phyloP scores from a whole-genome alignment of 2,329 filamentous ascomycete species.

The Nannizziopsis arthrosporioides region DNA sequence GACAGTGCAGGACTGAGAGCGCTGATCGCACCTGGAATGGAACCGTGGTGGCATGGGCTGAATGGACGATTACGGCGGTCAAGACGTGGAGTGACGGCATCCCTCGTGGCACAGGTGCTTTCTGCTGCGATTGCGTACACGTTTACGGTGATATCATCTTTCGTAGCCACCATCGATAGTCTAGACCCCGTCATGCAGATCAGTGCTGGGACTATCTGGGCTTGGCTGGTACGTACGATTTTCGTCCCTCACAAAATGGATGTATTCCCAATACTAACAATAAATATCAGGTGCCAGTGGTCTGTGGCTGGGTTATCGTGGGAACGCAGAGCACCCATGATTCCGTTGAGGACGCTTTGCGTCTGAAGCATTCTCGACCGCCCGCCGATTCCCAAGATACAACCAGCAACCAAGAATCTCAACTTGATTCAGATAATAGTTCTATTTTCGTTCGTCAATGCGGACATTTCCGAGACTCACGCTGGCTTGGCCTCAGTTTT shows the following conservation, averaged over 20 bases:
- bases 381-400: not conserved
- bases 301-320: conserved; percentile 7
- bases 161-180: not conserved
- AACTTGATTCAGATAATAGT: not conserved
- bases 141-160: conserved; percentile 4
- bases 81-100: conserved; percentile 4
- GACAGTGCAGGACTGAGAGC: not conserved
- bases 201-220: conserved; percentile 1
- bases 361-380: not conserved
- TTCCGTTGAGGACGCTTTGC: conserved; percentile 3
- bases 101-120: conserved; percentile 4
- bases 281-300: not conserved
- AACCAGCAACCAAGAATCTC: not conserved
- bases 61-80: conserved; percentile 5
- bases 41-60: conserved; percentile 1
- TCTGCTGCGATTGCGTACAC: conserved; percentile 4
- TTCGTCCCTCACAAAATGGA: not conserved
- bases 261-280: not conserved
- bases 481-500: conserved; percentile 2
- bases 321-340: conserved; percentile 7
- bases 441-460: not conserved
- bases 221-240: not conserved
- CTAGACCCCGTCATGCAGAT: conserved; percentile 6
- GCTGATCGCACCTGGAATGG: conserved; percentile 1
- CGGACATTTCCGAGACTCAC: not conserved